Evolutionary conservation across 106 monocot species (phyloP).

Genomic region (Agapanthus africanus): DNA sequence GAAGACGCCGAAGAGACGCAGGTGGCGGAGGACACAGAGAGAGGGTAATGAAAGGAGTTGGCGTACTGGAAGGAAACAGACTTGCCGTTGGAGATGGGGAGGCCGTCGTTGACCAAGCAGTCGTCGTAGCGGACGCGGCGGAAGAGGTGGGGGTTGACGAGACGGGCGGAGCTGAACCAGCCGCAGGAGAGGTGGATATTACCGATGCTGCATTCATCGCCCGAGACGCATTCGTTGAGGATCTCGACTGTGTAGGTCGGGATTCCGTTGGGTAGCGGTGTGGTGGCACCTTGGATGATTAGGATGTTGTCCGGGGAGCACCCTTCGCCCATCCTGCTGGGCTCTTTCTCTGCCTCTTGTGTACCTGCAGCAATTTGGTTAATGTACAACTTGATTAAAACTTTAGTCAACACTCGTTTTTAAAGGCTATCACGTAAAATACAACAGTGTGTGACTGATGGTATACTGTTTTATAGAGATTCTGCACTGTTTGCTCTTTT

Average conservation of each 20-base stretch:
- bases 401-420: neutral
- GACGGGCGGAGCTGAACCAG: slow-evolving; percentile 24
- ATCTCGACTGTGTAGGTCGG: slow-evolving; percentile 48
- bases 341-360: neutral
- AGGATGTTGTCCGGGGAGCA: slow-evolving; percentile 21
- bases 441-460: neutral
- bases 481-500: neutral
- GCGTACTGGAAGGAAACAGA: slow-evolving; percentile 23
- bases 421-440: neutral
- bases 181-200: slow-evolving; percentile 24
- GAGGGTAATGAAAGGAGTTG: slow-evolving; percentile 8
- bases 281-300: slow-evolving; percentile 24
- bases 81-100: slow-evolving; percentile 2
- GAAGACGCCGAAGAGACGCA: neutral
- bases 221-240: slow-evolving; percentile 25
- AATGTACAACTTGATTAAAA: neutral
- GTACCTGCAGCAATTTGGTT: neutral
- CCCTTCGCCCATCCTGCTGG: neutral
- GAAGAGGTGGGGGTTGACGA: slow-evolving; percentile 15
- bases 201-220: slow-evolving; percentile 18
- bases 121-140: slow-evolving; percentile 10
- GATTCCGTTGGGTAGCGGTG: slow-evolving; percentile 38
- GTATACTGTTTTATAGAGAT: neutral
- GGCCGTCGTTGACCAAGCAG: slow-evolving; percentile 24
- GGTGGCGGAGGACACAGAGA: slow-evolving; percentile 8